A percentile compares a stretch with the other conserved stretches of the same genome.
Evolutionary conservation across 495 filamentous ascomycete species (phyloP).

Genomic region (Penicillium maclennaniae): DNA sequence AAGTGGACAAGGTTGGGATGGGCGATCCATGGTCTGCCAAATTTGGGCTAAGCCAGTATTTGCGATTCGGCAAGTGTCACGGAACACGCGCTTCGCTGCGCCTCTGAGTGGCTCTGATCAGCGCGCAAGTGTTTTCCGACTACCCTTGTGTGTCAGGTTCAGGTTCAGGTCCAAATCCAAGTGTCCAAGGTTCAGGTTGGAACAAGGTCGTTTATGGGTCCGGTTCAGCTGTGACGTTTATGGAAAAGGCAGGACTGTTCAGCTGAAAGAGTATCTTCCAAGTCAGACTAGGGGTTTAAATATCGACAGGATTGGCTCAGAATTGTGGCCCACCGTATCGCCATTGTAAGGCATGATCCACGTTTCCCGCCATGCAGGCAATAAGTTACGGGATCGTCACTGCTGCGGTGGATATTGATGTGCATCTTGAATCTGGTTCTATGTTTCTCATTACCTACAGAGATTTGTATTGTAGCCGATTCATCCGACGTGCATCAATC

Average conservation of each 20-base stretch:
- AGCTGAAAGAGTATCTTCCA: not conserved
- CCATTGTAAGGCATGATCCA: constrained; percentile 19
- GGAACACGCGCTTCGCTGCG: not conserved
- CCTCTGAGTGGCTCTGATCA: not conserved
- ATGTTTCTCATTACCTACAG: not conserved
- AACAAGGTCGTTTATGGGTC: not conserved
- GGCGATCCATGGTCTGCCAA: constrained; percentile 15
- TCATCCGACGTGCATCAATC: no score
- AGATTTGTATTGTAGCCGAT: not conserved
- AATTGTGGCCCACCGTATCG: constrained; percentile 3
- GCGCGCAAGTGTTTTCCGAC: constrained; percentile 14
- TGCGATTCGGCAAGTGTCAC: constrained; percentile 13
- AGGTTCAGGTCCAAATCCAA: no score
- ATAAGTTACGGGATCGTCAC: constrained; percentile 14
- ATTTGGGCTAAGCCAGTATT: constrained; percentile 13
- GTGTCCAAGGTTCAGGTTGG: not conserved
- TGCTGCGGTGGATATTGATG: constrained; percentile 5
- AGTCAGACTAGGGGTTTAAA: not conserved
- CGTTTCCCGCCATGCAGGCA: constrained; percentile 23
- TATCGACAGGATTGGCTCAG: constrained; percentile 3
- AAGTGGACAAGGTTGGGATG: constrained; percentile 3
- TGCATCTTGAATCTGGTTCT: not conserved
- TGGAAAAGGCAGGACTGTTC: not conserved
- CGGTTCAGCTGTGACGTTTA: not conserved
- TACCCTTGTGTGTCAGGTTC: not conserved